Evolutionary conservation across 495 filamentous ascomycete genomes (phyloP).

Genomic region (Elasticomyces elasticus): DNA sequence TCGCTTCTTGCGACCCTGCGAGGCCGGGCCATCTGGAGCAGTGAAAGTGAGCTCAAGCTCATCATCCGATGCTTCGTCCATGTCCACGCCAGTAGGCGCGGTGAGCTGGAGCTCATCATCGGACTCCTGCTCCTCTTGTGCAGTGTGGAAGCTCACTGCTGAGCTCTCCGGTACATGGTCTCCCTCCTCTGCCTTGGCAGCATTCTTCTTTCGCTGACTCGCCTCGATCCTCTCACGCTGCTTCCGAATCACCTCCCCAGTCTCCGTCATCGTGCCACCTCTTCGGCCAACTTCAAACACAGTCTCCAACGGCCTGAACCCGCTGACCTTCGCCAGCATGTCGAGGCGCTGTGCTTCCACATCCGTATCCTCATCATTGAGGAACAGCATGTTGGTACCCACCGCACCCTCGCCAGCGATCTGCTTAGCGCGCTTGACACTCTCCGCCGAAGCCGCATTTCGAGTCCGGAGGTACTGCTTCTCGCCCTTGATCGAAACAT

Average conservation of each 20-base stretch:
- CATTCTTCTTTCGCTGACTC: conserved; percentile 30
- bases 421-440: conserved; percentile 72
- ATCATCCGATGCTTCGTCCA: conserved; percentile 57
- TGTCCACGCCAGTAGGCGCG: conserved; percentile 34
- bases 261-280: conserved; percentile 53
- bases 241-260: conserved; percentile 69
- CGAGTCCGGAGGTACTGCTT: conserved; percentile 83
- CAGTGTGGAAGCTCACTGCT: not conserved
- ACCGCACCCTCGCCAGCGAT: conserved; percentile 61
- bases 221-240: conserved; percentile 50
- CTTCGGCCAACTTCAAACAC: conserved; percentile 84
- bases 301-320: conserved; percentile 80
- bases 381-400: conserved; percentile 66
- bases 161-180: conserved; percentile 14
- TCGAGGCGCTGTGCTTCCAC: conserved; percentile 62
- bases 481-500: conserved; percentile 77
- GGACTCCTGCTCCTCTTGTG: conserved; percentile 1
- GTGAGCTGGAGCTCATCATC: conserved; percentile 36
- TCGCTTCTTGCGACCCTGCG: conserved; percentile 24
- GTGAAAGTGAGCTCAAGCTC: conserved; percentile 81
- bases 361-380: conserved; percentile 45
- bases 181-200: conserved; percentile 32
- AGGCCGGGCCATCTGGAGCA: conserved; percentile 31
- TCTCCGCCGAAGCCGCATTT: conserved; percentile 77
- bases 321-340: conserved; percentile 77